Conservation (phyloP, 768 basidiomycete genomes). For the Trametes sanguinea region DNA sequence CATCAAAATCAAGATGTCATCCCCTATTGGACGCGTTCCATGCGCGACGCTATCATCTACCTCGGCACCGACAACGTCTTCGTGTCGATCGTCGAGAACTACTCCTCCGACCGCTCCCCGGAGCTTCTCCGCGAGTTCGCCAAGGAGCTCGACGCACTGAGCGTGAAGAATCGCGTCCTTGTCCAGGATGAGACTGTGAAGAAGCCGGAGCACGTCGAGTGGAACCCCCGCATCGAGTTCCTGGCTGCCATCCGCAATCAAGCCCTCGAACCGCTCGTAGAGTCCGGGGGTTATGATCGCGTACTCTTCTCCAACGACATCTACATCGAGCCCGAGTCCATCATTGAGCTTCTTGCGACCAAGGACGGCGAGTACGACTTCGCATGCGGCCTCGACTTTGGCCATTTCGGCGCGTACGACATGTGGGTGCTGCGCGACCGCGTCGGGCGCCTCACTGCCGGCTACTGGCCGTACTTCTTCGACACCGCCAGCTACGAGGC, state of each 20-base stretch:
- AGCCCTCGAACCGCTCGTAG: conserved; percentile 43
- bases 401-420: conserved; percentile 38
- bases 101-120: conserved; percentile 37
- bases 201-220: conserved; percentile 28
- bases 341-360: conserved; percentile 43
- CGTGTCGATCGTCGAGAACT: conserved; percentile 44
- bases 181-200: conserved; percentile 31
- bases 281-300: conserved; percentile 39
- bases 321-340: conserved; percentile 41
- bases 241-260: conserved; percentile 43
- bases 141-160: conserved; percentile 25
- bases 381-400: conserved; percentile 45
- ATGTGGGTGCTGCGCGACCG: conserved; percentile 42
- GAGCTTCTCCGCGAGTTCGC: conserved; percentile 35
- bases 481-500: conserved; percentile 39
- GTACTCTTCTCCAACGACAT: conserved; percentile 48
- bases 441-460: conserved; percentile 33
- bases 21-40: conserved; percentile 41
- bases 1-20: conserved; percentile 41
- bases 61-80: conserved; percentile 47
- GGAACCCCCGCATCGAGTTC: conserved; percentile 39
- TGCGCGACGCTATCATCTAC: conserved; percentile 38
- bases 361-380: conserved; percentile 43
- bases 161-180: conserved; percentile 36
- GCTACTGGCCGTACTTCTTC: conserved; percentile 45